phyloP scores from a whole-genome alignment of 352 stramenopile genomes.

The Pythium folliculosum region DNA sequence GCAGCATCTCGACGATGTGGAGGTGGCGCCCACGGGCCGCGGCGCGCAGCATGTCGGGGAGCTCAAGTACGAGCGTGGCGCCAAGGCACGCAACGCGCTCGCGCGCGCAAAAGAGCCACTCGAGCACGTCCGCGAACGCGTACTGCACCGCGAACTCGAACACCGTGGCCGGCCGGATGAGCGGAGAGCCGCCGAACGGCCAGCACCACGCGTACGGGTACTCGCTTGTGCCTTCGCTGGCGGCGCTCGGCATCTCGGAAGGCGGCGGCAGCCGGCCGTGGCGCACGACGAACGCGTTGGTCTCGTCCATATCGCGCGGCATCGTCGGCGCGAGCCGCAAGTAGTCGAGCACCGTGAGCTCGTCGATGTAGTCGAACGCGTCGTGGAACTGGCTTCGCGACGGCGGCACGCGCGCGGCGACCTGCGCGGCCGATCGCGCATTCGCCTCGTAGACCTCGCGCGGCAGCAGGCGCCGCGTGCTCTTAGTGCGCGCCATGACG shows the following conservation, averaged over 20 bases:
- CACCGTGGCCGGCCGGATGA: neutral
- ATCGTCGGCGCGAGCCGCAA: neutral
- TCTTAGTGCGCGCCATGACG: neutral
- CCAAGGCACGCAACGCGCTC: neutral
- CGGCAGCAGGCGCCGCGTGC: neutral
- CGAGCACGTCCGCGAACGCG: neutral
- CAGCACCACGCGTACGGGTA: neutral
- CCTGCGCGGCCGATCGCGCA: neutral
- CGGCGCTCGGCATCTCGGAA: neutral
- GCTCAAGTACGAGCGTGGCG: neutral
- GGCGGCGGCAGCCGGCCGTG: neutral
- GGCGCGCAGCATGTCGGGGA: neutral
- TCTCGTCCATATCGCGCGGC: neutral
- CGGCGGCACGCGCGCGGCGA: neutral
- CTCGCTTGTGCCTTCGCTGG: neutral
- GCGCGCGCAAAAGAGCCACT: neutral
- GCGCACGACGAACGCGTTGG: neutral
- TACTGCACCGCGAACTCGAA: neutral
- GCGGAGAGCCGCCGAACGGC: neutral
- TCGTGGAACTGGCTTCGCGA: neutral
- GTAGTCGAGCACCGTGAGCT: slow-evolving; percentile 1
- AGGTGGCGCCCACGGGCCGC: neutral
- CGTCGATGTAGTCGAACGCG: neutral
- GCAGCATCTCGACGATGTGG: neutral
- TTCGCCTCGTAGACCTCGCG: neutral